Conservation (phyloP, 306 rosid genomes). For the Gastrolobium bilobum region DNA sequence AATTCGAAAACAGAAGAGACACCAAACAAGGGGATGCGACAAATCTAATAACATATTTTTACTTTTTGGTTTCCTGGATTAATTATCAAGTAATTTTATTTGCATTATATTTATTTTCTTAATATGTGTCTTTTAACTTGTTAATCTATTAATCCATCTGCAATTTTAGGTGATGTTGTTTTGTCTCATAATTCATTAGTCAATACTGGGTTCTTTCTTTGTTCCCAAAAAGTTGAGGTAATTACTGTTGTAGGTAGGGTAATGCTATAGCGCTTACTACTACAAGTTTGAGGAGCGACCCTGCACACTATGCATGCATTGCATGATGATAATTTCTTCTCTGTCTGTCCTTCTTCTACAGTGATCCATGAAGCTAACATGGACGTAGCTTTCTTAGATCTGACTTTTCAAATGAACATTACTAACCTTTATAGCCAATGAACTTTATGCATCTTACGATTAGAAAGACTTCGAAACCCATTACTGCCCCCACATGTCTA, state of each 20-base stretch:
- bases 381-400: slow-evolving; percentile 27
- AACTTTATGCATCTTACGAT: slow-evolving; percentile 12
- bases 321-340: slow-evolving; percentile 38
- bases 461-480: too few relatives aligned
- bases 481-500: too few relatives aligned
- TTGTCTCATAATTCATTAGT: not conserved
- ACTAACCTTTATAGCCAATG: slow-evolving; percentile 15
- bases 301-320: slow-evolving; percentile 55
- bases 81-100: not conserved
- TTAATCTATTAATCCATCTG: not conserved
- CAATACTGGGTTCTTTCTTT: too few relatives aligned
- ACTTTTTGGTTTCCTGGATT: not conserved
- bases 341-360: slow-evolving; percentile 37
- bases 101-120: too few relatives aligned
- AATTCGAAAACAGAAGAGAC: not conserved
- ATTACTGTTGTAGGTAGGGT: slow-evolving; percentile 4
- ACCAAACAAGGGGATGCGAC: not conserved
- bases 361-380: slow-evolving; percentile 43
- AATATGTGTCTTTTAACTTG: too few relatives aligned
- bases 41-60: not conserved
- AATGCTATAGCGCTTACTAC: slow-evolving; percentile 16
- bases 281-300: slow-evolving; percentile 32
- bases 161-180: not conserved
- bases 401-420: not conserved
- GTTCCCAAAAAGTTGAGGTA: not conserved